phyloP scores from a whole-genome alignment of 2,329 filamentous ascomycete species.

The Pseudogymnoascus sp. region DNA sequence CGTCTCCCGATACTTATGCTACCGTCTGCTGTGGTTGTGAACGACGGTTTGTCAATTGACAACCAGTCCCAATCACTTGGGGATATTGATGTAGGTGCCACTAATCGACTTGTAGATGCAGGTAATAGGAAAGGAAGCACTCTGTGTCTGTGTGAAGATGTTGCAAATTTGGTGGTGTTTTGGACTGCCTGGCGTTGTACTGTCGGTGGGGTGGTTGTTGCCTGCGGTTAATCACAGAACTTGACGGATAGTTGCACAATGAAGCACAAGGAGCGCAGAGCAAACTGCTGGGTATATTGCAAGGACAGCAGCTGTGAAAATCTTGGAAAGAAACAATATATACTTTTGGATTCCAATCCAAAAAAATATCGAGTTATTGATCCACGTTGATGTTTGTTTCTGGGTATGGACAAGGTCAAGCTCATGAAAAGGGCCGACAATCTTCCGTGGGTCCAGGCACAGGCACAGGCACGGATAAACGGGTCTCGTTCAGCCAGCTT shows the following conservation, averaged over 20 bases:
- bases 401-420: background rate
- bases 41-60: background rate
- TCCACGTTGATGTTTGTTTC: background rate
- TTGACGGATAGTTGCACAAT: background rate
- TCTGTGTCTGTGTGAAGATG: background rate
- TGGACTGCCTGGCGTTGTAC: background rate
- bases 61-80: background rate
- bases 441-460: background rate
- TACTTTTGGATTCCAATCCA: background rate
- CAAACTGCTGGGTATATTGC: background rate
- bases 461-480: background rate
- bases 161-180: background rate
- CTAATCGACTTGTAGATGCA: background rate
- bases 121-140: background rate
- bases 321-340: background rate
- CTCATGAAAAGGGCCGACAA: background rate
- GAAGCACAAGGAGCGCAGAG: background rate
- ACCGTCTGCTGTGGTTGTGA: background rate
- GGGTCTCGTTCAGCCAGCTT: background rate
- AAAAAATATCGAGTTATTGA: background rate
- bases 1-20: background rate
- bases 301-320: background rate
- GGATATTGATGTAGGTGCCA: background rate
- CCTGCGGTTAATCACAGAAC: conserved; percentile 3
- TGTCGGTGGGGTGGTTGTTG: background rate